phyloP scores from a whole-genome alignment of 2,329 filamentous ascomycete genomes.

The Fusarium denticulatum region DNA sequence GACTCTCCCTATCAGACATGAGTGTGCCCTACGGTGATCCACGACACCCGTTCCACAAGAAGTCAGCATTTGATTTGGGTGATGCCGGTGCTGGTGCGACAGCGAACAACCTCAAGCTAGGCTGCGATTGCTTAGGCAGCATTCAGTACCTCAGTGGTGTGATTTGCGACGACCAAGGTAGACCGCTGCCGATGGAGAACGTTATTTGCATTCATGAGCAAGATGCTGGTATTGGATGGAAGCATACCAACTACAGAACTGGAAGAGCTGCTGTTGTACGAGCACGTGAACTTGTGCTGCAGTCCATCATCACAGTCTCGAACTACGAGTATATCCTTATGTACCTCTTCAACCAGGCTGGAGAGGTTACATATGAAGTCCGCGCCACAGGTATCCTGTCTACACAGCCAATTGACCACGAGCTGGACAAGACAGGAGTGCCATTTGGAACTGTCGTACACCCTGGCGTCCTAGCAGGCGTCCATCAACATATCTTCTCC shows the following conservation, averaged over 20 bases:
- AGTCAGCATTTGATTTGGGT: conserved; percentile 78
- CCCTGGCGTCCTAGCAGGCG: conserved; percentile 71
- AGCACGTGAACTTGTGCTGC: conserved; percentile 70
- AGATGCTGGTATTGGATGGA: conserved; percentile 77
- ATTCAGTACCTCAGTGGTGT: conserved; percentile 72
- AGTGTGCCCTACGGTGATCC: conserved; percentile 75
- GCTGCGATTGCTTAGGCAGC: conserved; percentile 75
- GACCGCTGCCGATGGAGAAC: conserved; percentile 62
- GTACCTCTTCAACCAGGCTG: conserved; percentile 68
- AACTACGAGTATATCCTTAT: conserved; percentile 58
- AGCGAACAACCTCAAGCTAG: conserved; percentile 74
- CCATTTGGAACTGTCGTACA: conserved; percentile 70
- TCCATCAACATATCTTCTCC: conserved; percentile 77
- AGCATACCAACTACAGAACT: conserved; percentile 75
- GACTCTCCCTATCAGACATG: conserved; percentile 77
- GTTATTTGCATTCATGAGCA: conserved; percentile 76
- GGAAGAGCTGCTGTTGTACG: conserved; percentile 68
- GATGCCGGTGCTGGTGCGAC: conserved; percentile 73
- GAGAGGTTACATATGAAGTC: conserved; percentile 68
- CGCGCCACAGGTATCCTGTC: conserved; percentile 74
- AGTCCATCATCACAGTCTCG: conserved; percentile 71
- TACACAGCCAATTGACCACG: conserved; percentile 68
- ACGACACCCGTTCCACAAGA: conserved; percentile 72
- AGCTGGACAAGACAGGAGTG: conserved; percentile 59
- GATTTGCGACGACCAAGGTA: conserved; percentile 63